phyloP scores from a whole-genome alignment of 768 basidiomycete species.

The Xanthoconium purpureum region DNA sequence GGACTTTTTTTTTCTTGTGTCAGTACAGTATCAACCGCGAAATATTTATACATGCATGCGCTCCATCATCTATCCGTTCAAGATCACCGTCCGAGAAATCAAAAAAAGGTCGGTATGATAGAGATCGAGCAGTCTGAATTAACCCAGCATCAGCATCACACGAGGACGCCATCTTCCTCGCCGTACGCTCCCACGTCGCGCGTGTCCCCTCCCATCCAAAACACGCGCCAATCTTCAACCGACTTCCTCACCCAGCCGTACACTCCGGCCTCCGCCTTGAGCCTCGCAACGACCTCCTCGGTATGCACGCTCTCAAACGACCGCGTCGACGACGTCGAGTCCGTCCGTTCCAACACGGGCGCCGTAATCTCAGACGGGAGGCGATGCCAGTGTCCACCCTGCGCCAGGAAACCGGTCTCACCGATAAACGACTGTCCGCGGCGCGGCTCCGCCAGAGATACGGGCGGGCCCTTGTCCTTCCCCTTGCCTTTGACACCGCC shows the following conservation, averaged over 20 bases:
- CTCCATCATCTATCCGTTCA: neutral
- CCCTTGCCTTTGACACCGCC: conserved; percentile 21
- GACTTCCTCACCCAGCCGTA: conserved; percentile 82
- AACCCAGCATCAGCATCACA: conserved; percentile 11
- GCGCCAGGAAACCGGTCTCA: conserved; percentile 47
- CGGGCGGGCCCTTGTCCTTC: conserved; percentile 28
- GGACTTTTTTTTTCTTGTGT: conserved; percentile 14
- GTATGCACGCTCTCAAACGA: conserved; percentile 54
- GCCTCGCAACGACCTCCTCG: conserved; percentile 43
- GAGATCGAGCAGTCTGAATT: neutral
- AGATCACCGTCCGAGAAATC: neutral
- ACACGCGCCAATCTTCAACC: conserved; percentile 70
- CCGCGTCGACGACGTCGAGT: conserved; percentile 40
- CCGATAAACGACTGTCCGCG: conserved; percentile 63
- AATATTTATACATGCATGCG: conserved; percentile 19
- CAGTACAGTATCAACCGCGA: conserved; percentile 15
- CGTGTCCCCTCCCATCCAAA: conserved; percentile 72
- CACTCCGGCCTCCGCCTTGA: conserved; percentile 59
- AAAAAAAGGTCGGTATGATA: neutral
- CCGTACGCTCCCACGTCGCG: conserved; percentile 24
- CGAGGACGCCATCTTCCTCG: conserved; percentile 32
- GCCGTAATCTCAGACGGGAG: conserved; percentile 20
- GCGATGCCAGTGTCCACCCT: conserved; percentile 49
- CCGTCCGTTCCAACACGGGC: conserved; percentile 40
- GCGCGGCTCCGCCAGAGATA: conserved; percentile 41